Conservation (phyloP, 2,329 filamentous ascomycete genomes). For the Nemania diffusa region DNA sequence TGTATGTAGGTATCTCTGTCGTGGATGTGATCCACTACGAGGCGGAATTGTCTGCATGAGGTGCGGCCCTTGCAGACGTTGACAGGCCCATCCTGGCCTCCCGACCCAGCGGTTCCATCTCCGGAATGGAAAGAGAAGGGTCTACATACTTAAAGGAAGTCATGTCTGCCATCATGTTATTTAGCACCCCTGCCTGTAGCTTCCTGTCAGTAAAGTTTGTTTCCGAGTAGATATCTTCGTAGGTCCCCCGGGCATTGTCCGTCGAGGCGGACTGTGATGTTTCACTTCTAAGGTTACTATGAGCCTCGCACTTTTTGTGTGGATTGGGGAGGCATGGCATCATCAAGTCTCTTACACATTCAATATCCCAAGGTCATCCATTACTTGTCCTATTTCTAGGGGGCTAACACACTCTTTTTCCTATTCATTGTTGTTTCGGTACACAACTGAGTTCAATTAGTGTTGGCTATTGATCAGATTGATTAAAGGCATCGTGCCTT, state of each 20-base stretch:
- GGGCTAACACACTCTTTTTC: not conserved
- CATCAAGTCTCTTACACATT: not conserved
- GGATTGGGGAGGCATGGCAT: not conserved
- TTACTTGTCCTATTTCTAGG: not conserved
- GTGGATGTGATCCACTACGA: constrained; percentile 30
- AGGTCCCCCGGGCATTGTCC: not conserved
- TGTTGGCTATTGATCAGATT: not conserved
- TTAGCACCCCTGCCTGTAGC: constrained; percentile 27
- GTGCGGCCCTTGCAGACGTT: constrained; percentile 31
- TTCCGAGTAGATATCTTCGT: constrained; percentile 14
- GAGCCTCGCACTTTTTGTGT: not conserved
- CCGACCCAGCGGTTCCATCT: constrained; percentile 36
- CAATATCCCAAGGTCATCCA: not conserved
- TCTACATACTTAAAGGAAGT: not conserved
- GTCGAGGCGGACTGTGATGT: not conserved
- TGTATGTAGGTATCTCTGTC: constrained; percentile 11
- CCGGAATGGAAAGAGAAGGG: constrained; percentile 13
- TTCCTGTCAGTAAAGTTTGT: not conserved
- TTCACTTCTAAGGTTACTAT: not conserved
- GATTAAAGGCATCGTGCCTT: constrained; percentile 1
- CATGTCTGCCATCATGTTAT: constrained; percentile 8
- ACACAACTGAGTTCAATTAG: not conserved
- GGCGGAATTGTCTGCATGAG: constrained; percentile 37
- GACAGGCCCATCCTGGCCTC: constrained; percentile 35
- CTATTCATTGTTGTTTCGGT: not conserved